These are phyloP conservation scores for Hypoxylon cercidicola DNA, from an alignment of 495 filamentous ascomycete species.

Conservation along the genomic window DNA sequence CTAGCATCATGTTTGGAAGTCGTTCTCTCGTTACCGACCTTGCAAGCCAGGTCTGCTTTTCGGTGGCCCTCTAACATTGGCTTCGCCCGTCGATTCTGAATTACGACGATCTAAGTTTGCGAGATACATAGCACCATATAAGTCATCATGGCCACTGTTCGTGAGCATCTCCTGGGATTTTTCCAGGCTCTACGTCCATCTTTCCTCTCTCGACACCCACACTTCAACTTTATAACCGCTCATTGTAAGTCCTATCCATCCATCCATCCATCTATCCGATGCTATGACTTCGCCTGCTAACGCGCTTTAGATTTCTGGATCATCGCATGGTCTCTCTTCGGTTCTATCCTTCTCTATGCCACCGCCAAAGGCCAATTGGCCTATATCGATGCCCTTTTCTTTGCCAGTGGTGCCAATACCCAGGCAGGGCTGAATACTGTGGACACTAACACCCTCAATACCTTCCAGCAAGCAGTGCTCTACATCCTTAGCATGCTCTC, in stretches of 20 bases:
- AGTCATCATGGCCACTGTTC: constrained; percentile 34
- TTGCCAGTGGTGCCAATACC: constrained; percentile 80
- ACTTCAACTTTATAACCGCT: constrained; percentile 84
- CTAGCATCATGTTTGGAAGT: constrained; percentile 40
- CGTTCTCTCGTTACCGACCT: constrained; percentile 40
- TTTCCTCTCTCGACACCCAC: constrained; percentile 64
- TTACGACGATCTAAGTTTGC: constrained; percentile 3
- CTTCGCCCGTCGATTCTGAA: constrained; percentile 18
- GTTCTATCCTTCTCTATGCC: constrained; percentile 80
- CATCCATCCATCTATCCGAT: too few relatives aligned
- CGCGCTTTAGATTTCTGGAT: constrained; percentile 76
- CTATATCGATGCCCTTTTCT: constrained; percentile 93
- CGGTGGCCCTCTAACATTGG: constrained; percentile 38
- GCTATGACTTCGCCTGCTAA: not conserved
- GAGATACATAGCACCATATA: constrained; percentile 10
- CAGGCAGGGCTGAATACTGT: constrained; percentile 94
- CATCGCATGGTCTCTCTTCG: constrained; percentile 71
- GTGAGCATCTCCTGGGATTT: constrained; percentile 48
- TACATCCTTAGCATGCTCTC: constrained; percentile 76
- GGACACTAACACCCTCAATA: constrained; percentile 76
- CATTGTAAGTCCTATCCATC: constrained; percentile 70
- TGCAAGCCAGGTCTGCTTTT: constrained; percentile 39
- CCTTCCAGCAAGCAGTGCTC: constrained; percentile 82
- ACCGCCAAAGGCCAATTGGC: constrained; percentile 61
- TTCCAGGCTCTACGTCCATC: constrained; percentile 59